Evolutionary conservation across 805 yeast species (phyloP).

Genomic region (Vanderwaltozyma tropicalis): DNA sequence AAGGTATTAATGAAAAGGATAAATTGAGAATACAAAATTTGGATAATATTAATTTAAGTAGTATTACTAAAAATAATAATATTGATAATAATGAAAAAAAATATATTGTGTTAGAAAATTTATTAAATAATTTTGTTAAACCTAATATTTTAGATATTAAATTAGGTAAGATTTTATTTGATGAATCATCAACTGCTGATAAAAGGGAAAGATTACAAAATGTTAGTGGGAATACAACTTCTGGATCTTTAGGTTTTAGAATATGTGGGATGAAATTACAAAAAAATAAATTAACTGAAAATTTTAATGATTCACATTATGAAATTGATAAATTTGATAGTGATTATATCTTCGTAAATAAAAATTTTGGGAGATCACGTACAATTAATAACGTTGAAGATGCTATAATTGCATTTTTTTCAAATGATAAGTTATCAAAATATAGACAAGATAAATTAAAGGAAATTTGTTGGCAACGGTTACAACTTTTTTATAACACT

Average conservation of each 20-base stretch:
- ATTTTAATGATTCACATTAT: constrained; percentile 12
- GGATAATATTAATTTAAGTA: too few relatives aligned
- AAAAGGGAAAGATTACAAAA: constrained; percentile 49
- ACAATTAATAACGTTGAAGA: constrained; percentile 32
- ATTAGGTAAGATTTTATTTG: constrained; percentile 64
- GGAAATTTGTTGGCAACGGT: constrained; percentile 41
- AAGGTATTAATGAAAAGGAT: constrained; percentile 8
- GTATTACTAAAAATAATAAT: neutral
- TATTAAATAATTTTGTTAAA: constrained; percentile 44
- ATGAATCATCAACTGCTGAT: constrained; percentile 45
- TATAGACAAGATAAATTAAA: constrained; percentile 32
- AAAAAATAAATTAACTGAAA: constrained; percentile 7
- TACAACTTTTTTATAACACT: constrained; percentile 58
- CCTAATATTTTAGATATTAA: constrained; percentile 82
- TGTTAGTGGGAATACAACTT: constrained; percentile 67
- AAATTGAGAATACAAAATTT: neutral
- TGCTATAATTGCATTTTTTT: constrained; percentile 40
- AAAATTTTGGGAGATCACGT: constrained; percentile 60
- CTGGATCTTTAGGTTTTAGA: constrained; percentile 65
- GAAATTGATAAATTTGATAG: constrained; percentile 26
- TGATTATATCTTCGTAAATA: constrained; percentile 46
- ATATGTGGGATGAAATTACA: constrained; percentile 80
- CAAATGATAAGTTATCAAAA: constrained; percentile 26
- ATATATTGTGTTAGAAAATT: constrained; percentile 62
- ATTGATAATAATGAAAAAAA: constrained; percentile 10